Base-by-base conservation (phyloP, 2,329 filamentous ascomycete genomes). In the Didymella pinodella region DNA sequence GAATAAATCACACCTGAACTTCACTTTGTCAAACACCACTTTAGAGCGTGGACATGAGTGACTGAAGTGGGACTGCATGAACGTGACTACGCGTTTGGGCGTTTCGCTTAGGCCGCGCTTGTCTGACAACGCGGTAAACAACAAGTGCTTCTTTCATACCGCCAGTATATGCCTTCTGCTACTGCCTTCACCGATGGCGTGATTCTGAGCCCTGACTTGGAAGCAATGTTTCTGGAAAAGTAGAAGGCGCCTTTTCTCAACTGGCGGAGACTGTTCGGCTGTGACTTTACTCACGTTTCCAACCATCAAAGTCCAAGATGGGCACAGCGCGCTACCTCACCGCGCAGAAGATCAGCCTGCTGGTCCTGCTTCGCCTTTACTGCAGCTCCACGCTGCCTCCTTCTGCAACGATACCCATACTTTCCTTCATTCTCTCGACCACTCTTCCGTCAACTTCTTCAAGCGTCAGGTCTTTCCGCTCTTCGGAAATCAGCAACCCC, bases 341-440 rank as follows among this genome's bases (percentile, higher is more conserved):
- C n/a, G 91, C 94, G 12, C 89, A 92, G 66, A 96, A 95, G 75
- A 86, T 98, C 66, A 89, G 90, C 71, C 84, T 97, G 25, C 84
- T 98, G 54, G 86, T 88, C 54, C 85, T 99, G 52, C 85, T 95
- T 51, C 87, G 92, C 68, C 83, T 97, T 53, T 98, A 99, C 77
- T 86, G 87, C 36, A 88, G 90, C 64, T 88, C 87, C 22, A 81
- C 84, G 2, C 84, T 93, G 16, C 89, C 90, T 2, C 87, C 85
- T 60, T 83, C 85, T 48, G 88, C 90, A n/a, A 88, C 89, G 25
- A 85, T 94, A 43, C 85, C 90, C 14, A 83, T 96, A 31, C 84
- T 97, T 20, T 90, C 90, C 41, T 95, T 96, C 79, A 83, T 96
- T 62, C 85, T 92, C 54, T 87, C 87, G 46, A 87, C 92, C 66